Percentiles rank a stretch among this genome's conserved stretches.
Conservation (phyloP, 345 rosid genomes). For the Acer saccharum region DNA sequence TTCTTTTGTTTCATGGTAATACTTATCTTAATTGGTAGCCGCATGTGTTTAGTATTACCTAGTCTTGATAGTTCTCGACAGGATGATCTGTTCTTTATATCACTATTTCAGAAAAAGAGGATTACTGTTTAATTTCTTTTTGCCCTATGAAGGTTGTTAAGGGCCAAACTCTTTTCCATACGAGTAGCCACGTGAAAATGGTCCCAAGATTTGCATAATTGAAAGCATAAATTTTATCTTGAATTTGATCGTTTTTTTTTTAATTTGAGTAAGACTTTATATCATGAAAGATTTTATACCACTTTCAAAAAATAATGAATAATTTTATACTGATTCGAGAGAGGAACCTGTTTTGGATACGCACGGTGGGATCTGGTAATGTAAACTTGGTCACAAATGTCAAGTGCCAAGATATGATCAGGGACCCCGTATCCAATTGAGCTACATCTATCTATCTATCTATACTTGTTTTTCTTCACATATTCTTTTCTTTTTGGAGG, state of each 20-base stretch:
- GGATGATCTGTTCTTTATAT: neutral
- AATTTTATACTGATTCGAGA: conserved; percentile 13
- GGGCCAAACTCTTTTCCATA: conserved; percentile 7
- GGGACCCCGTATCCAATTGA: conserved; percentile 19
- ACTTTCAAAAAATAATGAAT: neutral
- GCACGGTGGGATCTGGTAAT: conserved; percentile 6
- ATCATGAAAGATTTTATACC: neutral
- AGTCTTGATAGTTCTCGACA: too few relatives aligned
- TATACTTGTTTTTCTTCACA: neutral
- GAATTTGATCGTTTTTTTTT: neutral
- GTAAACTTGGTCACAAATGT: conserved; percentile 17
- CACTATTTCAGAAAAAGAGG: neutral
- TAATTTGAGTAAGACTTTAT: neutral
- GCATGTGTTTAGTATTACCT: neutral
- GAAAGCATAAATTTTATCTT: conserved; percentile 7
- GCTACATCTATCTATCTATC: neutral
- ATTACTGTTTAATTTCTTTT: neutral
- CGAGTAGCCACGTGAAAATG: conserved; percentile 7
- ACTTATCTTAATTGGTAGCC: neutral
- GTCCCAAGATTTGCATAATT: conserved; percentile 10
- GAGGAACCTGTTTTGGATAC: neutral
- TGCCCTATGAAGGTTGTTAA: conserved; percentile 13
- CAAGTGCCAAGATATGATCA: conserved; percentile 25
- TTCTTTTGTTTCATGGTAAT: too few relatives aligned
- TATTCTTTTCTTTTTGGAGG: conserved; percentile 4